Conservation (phyloP, 768 basidiomycete species). For the Omphalotus guepiniiformis region DNA sequence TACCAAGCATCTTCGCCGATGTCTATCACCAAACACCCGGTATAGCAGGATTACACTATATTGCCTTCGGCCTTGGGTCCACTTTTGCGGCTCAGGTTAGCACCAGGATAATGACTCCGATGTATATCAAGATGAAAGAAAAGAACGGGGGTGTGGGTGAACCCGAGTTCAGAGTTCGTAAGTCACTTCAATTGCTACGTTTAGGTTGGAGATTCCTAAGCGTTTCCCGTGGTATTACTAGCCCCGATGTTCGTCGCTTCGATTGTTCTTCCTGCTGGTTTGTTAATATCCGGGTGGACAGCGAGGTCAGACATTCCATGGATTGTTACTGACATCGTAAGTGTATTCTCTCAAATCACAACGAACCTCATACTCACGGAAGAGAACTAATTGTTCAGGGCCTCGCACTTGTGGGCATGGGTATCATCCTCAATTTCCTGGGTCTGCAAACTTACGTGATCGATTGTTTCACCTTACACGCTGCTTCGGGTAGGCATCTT, state of each 20-base stretch:
- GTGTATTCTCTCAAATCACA: slow-evolving; percentile 39
- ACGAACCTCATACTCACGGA: slow-evolving; percentile 20
- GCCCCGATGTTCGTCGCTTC: slow-evolving; percentile 44
- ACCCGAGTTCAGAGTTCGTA: slow-evolving; percentile 47
- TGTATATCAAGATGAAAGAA: slow-evolving; percentile 41
- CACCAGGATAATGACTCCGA: slow-evolving; percentile 40
- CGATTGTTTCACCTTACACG: slow-evolving; percentile 38
- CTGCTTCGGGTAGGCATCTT: background rate
- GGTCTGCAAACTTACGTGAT: slow-evolving; percentile 56
- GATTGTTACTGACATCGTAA: slow-evolving; percentile 50
- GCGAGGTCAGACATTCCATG: slow-evolving; percentile 47
- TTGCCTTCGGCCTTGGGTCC: slow-evolving; percentile 54
- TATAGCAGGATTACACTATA: slow-evolving; percentile 57
- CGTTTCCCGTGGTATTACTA: slow-evolving; percentile 17
- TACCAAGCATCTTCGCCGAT: slow-evolving; percentile 46
- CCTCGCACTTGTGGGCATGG: slow-evolving; percentile 27
- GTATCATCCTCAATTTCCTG: too few species aligned
- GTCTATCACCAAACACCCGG: slow-evolving; percentile 47
- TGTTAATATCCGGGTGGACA: slow-evolving; percentile 63
- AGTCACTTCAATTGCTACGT: background rate
- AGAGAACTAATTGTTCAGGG: slow-evolving; percentile 17
- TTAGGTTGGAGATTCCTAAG: background rate
- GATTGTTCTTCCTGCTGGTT: slow-evolving; percentile 51
- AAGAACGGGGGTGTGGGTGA: slow-evolving; percentile 48
- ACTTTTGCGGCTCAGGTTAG: slow-evolving; percentile 29